Base-by-base conservation (phyloP, 331 rosid genomes). In the Telfairia occidentalis region DNA sequence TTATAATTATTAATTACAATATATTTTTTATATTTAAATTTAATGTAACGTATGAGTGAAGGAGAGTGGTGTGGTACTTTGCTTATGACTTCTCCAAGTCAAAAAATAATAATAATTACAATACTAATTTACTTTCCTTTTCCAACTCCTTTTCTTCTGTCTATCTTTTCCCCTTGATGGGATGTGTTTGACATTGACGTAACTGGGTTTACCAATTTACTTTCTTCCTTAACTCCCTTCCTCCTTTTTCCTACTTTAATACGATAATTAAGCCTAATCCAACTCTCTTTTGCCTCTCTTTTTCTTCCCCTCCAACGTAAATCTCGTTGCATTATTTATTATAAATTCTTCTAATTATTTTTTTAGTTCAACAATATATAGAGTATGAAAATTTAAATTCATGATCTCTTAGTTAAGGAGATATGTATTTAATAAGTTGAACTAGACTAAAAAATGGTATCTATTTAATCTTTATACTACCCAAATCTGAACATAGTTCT, bases 51-150 rank as follows among this genome's bases (percentile, higher is more conserved):
- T 76, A 60, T 60, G 21, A 43, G 32, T 60, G 26, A 58, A 76
- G 57, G 57, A 40, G 35, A 76, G 64, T 49, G 67, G 66, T 49
- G 57, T 58, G 78, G 40, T 42, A 75, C 78, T 75, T 75, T 75
- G 78, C 78, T 75, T 75, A 75, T 59, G 78, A 75, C 78, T 75
- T 58, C 78, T 75, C 78, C 78, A 75, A 75, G 60, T 52, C 63
- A 72, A 69, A 69, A 40, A 69, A 43, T 24, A 15, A 26, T 71
- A 16, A 71, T 71, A 15, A 70, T 46, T 70, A 28, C 16, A 0
- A 6, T 70, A 0, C 18, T 70, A 26, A 45, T 65, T 63, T 38
- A 35, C 19, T 65, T 65, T 19, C 4, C 0, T 64, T 64, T 38
- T 2, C 1, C 19, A 48, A 11, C 19, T n/a, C n/a, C n/a, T 52